These are phyloP conservation scores for Mrakia gelida DNA, from an alignment of 768 basidiomycete species.

Conservation along the genomic window DNA sequence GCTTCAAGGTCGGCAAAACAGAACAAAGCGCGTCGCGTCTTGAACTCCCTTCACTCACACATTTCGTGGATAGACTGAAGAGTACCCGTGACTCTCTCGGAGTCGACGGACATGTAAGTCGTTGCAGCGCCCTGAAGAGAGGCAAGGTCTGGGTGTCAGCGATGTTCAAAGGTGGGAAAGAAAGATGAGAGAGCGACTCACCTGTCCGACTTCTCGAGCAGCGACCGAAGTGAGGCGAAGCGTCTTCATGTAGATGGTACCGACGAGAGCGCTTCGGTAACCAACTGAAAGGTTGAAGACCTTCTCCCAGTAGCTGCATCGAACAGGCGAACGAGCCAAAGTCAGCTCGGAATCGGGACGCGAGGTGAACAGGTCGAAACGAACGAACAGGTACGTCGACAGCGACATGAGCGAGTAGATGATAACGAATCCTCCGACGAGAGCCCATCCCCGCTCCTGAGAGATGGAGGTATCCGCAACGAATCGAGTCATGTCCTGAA, in stretches of 20 bases:
- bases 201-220: constrained; percentile 22
- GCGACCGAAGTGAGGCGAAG: constrained; percentile 14
- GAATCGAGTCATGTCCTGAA: constrained; percentile 23
- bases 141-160: background rate
- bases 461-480: constrained; percentile 2
- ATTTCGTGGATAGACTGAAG: constrained; percentile 18
- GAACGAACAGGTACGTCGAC: background rate
- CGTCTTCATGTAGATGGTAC: constrained; percentile 17
- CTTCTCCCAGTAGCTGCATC: background rate
- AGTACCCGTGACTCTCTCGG: background rate
- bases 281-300: constrained; percentile 6
- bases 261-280: constrained; percentile 14
- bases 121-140: background rate
- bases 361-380: background rate
- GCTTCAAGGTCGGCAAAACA: too few species aligned
- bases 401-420: constrained; percentile 16
- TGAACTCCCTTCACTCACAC: background rate
- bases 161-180: background rate
- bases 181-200: background rate
- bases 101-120: constrained; percentile 27
- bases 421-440: constrained; percentile 22
- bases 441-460: constrained; percentile 5
- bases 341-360: too few species aligned
- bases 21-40: too few species aligned
- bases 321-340: background rate